Conservation (phyloP, 2,329 filamentous ascomycete species). For the Colletotrichum acutatum region DNA sequence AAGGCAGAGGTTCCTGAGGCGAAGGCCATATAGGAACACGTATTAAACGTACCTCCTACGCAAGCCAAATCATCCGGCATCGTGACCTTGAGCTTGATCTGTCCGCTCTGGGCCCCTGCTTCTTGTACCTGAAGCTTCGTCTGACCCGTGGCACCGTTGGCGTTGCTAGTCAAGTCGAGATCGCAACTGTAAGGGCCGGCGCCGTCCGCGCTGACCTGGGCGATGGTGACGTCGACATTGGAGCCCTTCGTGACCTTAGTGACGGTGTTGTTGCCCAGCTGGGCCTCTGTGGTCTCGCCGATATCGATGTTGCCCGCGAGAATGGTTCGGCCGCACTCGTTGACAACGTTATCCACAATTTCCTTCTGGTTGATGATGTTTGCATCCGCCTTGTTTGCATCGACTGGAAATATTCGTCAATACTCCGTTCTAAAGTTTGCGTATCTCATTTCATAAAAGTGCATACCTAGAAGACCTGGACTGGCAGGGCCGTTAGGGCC, state of each 20-base stretch:
- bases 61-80: conserved; percentile 63
- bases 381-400: conserved; percentile 73
- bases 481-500: conserved; percentile 56
- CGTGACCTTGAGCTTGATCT: conserved; percentile 66
- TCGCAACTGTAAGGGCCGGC: conserved; percentile 67
- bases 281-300: conserved; percentile 64
- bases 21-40: conserved; percentile 7
- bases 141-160: conserved; percentile 55
- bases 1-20: conserved; percentile 20
- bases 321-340: conserved; percentile 72
- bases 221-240: conserved; percentile 58
- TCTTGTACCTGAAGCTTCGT: conserved; percentile 62
- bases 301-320: conserved; percentile 71
- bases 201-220: conserved; percentile 65
- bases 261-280: conserved; percentile 56
- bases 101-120: conserved; percentile 63
- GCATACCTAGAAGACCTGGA: conserved; percentile 58
- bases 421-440: conserved; percentile 58
- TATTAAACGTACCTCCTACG: conserved; percentile 55
- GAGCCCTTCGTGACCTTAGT: conserved; percentile 61
- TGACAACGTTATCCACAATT: conserved; percentile 62
- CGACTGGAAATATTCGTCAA: conserved; percentile 67
- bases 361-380: conserved; percentile 71
- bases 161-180: conserved; percentile 60
- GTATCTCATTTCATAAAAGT: conserved; percentile 39